Evolutionary conservation across 2,329 filamentous ascomycete species (phyloP).

Genomic region (Graphilbum fragrans): DNA sequence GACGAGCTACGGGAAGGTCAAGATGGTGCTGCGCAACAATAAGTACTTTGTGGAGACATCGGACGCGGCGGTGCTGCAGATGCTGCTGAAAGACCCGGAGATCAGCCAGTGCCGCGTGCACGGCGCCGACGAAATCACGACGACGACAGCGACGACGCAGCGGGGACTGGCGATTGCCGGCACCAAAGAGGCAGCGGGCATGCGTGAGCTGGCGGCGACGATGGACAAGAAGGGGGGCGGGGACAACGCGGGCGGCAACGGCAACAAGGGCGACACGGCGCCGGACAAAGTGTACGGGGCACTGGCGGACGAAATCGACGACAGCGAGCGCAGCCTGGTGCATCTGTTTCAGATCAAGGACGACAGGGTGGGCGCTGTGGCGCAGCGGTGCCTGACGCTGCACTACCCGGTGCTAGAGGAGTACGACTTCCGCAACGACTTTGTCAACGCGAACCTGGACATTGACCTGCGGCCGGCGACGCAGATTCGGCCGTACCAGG

Average conservation of each 20-base stretch:
- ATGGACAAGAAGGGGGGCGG: neutral
- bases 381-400: slow-evolving; percentile 79
- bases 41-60: slow-evolving; percentile 90
- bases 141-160: slow-evolving; percentile 74
- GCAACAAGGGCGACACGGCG: slow-evolving; percentile 22
- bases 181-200: slow-evolving; percentile 82
- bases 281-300: slow-evolving; percentile 39
- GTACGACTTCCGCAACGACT: slow-evolving; percentile 92
- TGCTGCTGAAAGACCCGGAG: slow-evolving; percentile 69
- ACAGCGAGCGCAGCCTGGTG: slow-evolving; percentile 66
- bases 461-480: slow-evolving; percentile 86
- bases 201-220: slow-evolving; percentile 51
- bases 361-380: slow-evolving; percentile 70
- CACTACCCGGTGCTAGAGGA: slow-evolving; percentile 85
- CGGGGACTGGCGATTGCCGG: slow-evolving; percentile 83
- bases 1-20: slow-evolving; percentile 84
- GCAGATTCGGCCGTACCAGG: slow-evolving; percentile 88
- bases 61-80: slow-evolving; percentile 76
- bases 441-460: slow-evolving; percentile 78
- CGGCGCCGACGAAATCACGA: slow-evolving; percentile 51
- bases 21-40: slow-evolving; percentile 87
- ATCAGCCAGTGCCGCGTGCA: slow-evolving; percentile 74
- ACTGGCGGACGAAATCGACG: slow-evolving; percentile 41
- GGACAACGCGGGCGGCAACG: slow-evolving; percentile 2
- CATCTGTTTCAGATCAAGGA: slow-evolving; percentile 89